Conservation (phyloP, 768 basidiomycete species). For the Mycena filopes region DNA sequence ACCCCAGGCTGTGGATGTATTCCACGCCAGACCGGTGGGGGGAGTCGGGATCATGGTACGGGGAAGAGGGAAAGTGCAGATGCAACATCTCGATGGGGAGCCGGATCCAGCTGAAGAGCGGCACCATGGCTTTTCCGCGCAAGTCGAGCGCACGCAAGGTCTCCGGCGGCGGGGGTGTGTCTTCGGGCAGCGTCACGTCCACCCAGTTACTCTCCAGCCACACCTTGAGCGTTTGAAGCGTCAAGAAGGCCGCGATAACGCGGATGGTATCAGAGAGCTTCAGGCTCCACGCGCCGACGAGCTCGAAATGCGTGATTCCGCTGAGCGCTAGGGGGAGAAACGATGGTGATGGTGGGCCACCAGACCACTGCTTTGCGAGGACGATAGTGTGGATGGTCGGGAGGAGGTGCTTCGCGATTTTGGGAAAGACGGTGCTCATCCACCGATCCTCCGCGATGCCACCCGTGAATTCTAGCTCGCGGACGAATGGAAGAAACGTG, state of each 20-base stretch:
- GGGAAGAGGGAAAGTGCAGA: too few relatives aligned
- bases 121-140: neutral
- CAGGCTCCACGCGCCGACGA: neutral
- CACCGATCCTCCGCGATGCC: neutral
- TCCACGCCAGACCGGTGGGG: too few relatives aligned
- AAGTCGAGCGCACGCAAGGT: neutral
- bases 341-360: neutral
- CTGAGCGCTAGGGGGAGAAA: neutral
- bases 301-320: neutral
- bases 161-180: neutral
- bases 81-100: too few relatives aligned
- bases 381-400: neutral
- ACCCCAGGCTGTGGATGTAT: too few relatives aligned
- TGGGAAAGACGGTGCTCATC: constrained; percentile 7
- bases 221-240: neutral
- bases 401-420: constrained; percentile 3
- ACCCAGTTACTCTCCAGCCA: neutral
- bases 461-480: neutral
- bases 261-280: neutral
- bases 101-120: too few relatives aligned
- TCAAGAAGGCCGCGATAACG: neutral
- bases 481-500: constrained; percentile 22
- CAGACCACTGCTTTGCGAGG: neutral
- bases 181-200: neutral
- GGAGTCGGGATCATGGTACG: too few relatives aligned